phyloP scores from a whole-genome alignment of 495 filamentous ascomycete species.

The Letharia lupina region DNA sequence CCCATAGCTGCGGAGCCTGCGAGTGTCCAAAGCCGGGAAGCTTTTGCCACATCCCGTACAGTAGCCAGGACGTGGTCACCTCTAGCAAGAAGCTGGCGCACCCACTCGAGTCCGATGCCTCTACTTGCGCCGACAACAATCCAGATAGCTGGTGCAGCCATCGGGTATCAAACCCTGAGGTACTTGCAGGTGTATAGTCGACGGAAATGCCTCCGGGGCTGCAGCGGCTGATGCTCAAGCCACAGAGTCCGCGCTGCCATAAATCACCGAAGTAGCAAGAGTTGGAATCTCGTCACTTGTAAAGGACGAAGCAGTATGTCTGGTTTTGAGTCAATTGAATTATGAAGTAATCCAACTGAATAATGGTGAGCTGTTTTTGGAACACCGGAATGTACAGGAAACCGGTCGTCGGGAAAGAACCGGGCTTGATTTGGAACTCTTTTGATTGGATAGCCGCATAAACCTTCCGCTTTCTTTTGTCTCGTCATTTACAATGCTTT shows the following conservation, averaged over 20 bases:
- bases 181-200: not conserved
- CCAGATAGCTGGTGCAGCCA: constrained; percentile 32
- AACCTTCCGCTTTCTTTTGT: not conserved
- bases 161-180: not conserved
- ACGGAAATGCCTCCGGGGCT: not conserved
- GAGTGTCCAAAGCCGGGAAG: constrained; percentile 36
- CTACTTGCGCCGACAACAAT: constrained; percentile 48
- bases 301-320: not conserved
- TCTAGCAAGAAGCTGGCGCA: constrained; percentile 38
- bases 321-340: not conserved
- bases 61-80: constrained; percentile 47
- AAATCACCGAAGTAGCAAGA: not conserved
- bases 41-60: constrained; percentile 36
- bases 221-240: not conserved
- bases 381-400: not conserved
- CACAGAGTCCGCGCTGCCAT: not conserved
- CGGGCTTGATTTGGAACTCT: not conserved
- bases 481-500: constrained; percentile 5
- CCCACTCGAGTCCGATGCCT: constrained; percentile 52
- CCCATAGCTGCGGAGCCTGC: constrained; percentile 32
- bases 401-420: not conserved
- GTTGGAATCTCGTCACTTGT: not conserved
- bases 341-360: no score
- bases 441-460: not conserved
- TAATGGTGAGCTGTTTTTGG: no score